Base-by-base conservation (phyloP, 208 protist species). In the Wallacemonas sp. region DNA sequence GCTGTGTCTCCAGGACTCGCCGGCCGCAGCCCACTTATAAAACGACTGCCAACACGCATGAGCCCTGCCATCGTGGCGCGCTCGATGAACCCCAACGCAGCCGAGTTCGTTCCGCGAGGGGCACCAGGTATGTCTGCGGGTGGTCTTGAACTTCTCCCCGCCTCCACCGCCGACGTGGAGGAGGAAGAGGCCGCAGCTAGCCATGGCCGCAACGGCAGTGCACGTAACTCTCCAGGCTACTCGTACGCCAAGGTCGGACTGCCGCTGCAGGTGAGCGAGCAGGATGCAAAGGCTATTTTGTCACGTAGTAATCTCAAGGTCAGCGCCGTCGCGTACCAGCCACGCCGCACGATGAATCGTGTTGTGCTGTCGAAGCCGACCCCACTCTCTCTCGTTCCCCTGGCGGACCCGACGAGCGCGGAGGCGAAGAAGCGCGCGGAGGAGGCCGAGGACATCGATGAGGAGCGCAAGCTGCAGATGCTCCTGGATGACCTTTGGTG, bases 61-160 rank as follows among this genome's bases (percentile, higher is more conserved):
- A 90, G 81, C 70, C 86, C 90, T 15, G 60, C 75, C 65, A 68
- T 77, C 27, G 61, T 74, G 45, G 68, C 82, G 31, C 33, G 62
- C 66, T 22, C 36, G 42, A 93, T 95, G 86, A 95, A 91, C 70
- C 84, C 86, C 0, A 77, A 90, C 51, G 90, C 90, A 24, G 53
- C 30, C 17, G 84, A 88, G 42, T 95, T 93, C 61, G 66, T 91
- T 39, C 86, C 86, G 9, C 56, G 66, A 51, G 73, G 6, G 4
- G 24, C 39, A 47, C 64, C 3, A 36, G 76, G 34, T 55, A 47
- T 30, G 44, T 41, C 62, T 15, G 70, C 54, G 33, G 70, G 61
- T 33, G 75, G 67, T 0, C 76, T 90, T 2, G 71, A 79, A 41
- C 64, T 78, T 21, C 70, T 95, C 15, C 84, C 86, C 19, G 85